Conservation (phyloP, 306 rosid species). For the Cicer pinnatifidum region DNA sequence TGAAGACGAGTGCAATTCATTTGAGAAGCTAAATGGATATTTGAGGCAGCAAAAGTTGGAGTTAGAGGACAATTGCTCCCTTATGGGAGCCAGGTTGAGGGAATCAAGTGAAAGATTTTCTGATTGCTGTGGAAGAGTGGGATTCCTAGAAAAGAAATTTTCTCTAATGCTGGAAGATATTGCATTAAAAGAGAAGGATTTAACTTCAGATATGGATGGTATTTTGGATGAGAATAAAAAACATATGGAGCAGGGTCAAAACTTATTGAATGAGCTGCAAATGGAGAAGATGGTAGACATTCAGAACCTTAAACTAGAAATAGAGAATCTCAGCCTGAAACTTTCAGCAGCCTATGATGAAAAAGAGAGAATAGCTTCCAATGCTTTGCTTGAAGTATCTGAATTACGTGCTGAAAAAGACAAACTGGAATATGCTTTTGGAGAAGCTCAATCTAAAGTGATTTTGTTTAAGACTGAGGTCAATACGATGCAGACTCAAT, state of each 20-base stretch:
- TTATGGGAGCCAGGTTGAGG: constrained; percentile 51
- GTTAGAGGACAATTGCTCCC: constrained; percentile 51
- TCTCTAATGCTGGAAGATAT: constrained; percentile 51
- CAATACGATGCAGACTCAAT: constrained; percentile 45
- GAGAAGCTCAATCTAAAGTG: constrained; percentile 56
- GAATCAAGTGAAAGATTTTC: constrained; percentile 52
- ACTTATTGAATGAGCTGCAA: constrained; percentile 55
- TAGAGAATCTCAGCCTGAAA: constrained; percentile 53
- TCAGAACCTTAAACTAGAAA: constrained; percentile 56
- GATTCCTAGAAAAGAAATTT: constrained; percentile 52
- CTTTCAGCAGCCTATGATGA: constrained; percentile 55
- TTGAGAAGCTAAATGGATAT: constrained; percentile 54
- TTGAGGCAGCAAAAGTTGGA: constrained; percentile 53
- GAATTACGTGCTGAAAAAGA: constrained; percentile 51
- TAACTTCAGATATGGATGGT: constrained; percentile 49
- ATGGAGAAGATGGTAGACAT: constrained; percentile 58
- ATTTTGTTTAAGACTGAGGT: constrained; percentile 49
- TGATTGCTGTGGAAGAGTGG: constrained; percentile 53
- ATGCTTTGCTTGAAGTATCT: constrained; percentile 54
- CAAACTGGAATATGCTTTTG: constrained; percentile 53
- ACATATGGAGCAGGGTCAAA: constrained; percentile 51
- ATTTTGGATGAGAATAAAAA: constrained; percentile 51
- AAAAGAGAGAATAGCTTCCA: constrained; percentile 55
- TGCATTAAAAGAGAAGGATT: constrained; percentile 49
- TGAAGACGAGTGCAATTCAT: constrained; percentile 43